Percentiles rank a stretch among this genome's conserved stretches.
Evolutionary conservation across 1,284 basidiomycete genomes (phyloP).

Genomic region (Gymnopus androsaceus): DNA sequence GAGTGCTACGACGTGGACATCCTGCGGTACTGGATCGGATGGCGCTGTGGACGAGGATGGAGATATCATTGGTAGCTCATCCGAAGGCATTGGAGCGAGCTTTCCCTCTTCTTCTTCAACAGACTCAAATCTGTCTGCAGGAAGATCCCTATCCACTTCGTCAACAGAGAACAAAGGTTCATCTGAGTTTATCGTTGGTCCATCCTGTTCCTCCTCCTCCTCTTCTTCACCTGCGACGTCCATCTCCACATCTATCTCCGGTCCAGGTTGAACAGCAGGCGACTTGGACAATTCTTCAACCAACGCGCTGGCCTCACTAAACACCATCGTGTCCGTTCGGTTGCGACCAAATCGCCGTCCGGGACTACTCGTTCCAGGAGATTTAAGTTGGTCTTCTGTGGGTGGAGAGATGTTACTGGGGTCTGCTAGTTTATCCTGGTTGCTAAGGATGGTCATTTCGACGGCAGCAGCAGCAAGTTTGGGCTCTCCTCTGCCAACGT

Average conservation of each 20-base stretch:
- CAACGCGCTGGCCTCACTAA: constrained; percentile 52
- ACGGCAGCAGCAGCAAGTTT: constrained; percentile 50
- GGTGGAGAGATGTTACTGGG: neutral
- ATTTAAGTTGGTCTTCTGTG: constrained; percentile 19
- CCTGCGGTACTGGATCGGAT: neutral
- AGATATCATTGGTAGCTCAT: neutral
- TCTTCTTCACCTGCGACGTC: too few relatives aligned
- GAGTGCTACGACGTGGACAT: too few relatives aligned
- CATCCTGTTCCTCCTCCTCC: too few relatives aligned
- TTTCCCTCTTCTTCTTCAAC: neutral
- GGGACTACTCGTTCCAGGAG: constrained; percentile 28
- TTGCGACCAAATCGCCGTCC: constrained; percentile 59
- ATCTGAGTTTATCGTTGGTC: too few relatives aligned
- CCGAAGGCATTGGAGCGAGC: constrained; percentile 20
- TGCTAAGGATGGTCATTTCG: constrained; percentile 27
- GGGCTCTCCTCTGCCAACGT: constrained; percentile 43
- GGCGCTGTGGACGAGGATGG: constrained; percentile 9
- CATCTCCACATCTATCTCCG: too few relatives aligned
- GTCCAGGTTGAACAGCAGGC: too few relatives aligned
- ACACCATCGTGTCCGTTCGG: constrained; percentile 78
- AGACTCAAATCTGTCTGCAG: too few relatives aligned
- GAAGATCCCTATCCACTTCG: too few relatives aligned
- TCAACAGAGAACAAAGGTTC: too few relatives aligned
- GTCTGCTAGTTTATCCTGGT: too few relatives aligned
- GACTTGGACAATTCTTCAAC: constrained; percentile 43